Evolutionary conservation across 176 grass and related monocot genomes (phyloP), one percentile per base, ranked within the genome.

Genomic region (Oryza rufipogon): DNA sequence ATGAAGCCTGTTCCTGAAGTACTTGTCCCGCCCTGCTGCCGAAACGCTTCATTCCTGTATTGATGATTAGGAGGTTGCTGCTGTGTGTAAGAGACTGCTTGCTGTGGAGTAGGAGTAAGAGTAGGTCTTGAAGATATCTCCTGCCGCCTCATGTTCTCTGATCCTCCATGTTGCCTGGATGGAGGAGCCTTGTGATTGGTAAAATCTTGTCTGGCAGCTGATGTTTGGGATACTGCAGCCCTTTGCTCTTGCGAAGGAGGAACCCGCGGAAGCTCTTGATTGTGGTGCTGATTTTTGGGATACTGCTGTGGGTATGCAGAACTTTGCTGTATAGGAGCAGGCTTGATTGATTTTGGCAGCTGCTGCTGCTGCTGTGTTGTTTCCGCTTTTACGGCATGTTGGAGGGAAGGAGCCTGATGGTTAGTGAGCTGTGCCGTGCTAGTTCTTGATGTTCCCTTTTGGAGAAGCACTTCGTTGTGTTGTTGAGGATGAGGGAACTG

Each of bases 401-500:
- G 79, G 17, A 64, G 9, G 6, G 78, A 61, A 63, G 34, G 34
- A 45, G 16, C 49, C 64, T 82, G 26, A 68, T 11, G 20, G n/a
- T 48, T 10, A 10, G 15, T 74, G n/a, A 80, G 4, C 30, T 67
- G 45, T 33, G 46, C n/a, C 6, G 39, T 74, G 6, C 19, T 73
- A 67, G 44, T 80, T 80, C 84, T 86, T 41, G 61, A 44, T 44
- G 22, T 23, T 75, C 4, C 61, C 33, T 75, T 79, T 22, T 74
- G 45, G 54, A 10, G 58, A 54, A 74, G 14, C 70, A 74, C 26
- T 80, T 86, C 41, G 19, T 66, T 66, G 76, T 48, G 28, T 2
- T 80, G 68, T 14, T 45, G 76, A 39, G 64, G 23, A 36, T 2
- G 34, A 13, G 39, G 52, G 5, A 54, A 54, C 14, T 6, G 51